Evolutionary conservation across 148 eudicot genomes (phyloP).

Genomic region (Rhododendron vialii): DNA sequence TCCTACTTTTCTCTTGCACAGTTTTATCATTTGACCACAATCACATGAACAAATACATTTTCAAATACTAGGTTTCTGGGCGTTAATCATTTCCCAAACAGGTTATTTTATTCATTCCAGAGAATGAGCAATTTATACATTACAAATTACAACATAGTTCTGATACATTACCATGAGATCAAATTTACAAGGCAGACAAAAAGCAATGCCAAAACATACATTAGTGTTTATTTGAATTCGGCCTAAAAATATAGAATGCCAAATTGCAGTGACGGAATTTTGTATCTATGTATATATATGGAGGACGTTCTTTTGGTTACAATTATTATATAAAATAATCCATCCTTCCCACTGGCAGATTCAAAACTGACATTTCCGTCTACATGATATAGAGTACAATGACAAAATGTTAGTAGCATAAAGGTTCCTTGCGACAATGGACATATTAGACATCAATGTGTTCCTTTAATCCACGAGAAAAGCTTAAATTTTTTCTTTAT

Average conservation of each 20-base stretch:
- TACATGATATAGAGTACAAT: constrained; percentile 13
- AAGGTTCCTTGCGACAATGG: neutral
- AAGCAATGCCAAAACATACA: neutral
- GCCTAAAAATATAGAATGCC: neutral
- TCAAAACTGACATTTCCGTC: constrained; percentile 83
- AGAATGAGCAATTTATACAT: neutral
- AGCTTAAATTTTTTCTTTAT: too few relatives aligned
- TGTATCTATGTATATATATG: neutral
- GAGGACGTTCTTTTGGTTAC: neutral
- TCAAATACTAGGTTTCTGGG: neutral
- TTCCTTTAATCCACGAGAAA: too few relatives aligned
- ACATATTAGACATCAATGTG: too few relatives aligned
- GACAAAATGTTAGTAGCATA: neutral
- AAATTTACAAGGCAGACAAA: neutral
- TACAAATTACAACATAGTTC: neutral
- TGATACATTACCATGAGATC: neutral
- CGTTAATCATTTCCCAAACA: neutral
- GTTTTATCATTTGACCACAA: neutral
- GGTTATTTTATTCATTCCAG: neutral
- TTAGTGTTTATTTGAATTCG: neutral
- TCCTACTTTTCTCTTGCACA: neutral
- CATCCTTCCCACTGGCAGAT: constrained; percentile 85
- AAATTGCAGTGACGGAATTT: neutral
- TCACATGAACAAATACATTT: neutral
- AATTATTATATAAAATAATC: constrained; percentile 36